A percentile compares a stretch with the other conserved stretches of the same genome.
Conservation (phyloP, 164 flowering plant genomes). For the Sedum album region DNA sequence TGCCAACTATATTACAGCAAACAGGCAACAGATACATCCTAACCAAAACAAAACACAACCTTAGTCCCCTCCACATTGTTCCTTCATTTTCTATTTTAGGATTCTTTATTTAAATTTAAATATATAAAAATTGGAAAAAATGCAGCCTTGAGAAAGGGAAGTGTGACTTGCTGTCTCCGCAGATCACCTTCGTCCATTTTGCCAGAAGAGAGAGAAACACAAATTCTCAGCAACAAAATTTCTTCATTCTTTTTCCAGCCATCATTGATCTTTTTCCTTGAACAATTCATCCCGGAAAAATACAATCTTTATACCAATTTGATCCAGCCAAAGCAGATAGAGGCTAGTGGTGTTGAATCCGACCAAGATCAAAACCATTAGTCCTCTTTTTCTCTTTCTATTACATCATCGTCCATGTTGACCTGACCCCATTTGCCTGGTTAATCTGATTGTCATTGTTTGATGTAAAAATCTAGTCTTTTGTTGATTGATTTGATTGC, state of each 20-base stretch:
- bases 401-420: neutral
- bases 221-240: neutral
- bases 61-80: conserved; percentile 6
- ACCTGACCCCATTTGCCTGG: neutral
- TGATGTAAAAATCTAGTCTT: neutral
- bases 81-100: neutral
- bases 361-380: no score
- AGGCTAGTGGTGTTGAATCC: conserved; percentile 1
- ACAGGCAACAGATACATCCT: no score
- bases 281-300: neutral
- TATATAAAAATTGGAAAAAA: neutral
- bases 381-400: neutral
- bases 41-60: neutral
- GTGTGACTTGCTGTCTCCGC: neutral
- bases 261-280: neutral
- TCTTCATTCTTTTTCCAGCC: neutral
- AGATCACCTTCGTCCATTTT: neutral
- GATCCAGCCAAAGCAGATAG: neutral
- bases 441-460: neutral
- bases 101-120: no score
- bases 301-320: no score
- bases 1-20: neutral
- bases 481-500: neutral
- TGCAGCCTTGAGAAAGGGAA: neutral
- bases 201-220: neutral